Conservation (phyloP, 352 stramenopile species). For the Phytophthora aleatoria region DNA sequence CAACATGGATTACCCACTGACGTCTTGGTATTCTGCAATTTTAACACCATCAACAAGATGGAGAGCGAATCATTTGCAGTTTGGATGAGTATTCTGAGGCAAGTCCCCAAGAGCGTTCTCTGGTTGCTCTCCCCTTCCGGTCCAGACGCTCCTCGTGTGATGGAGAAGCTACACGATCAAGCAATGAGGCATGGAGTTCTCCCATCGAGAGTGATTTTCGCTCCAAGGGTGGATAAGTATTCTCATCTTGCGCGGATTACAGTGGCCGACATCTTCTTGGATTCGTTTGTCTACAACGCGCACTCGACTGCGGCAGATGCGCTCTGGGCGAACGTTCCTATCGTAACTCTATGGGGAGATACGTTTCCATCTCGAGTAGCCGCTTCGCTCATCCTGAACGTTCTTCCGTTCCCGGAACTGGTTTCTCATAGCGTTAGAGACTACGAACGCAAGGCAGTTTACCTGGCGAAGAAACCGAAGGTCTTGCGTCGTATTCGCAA, state of each 20-base stretch:
- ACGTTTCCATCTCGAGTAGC: constrained; percentile 78
- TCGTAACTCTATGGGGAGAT: constrained; percentile 88
- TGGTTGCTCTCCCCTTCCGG: constrained; percentile 77
- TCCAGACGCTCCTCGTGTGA: constrained; percentile 20
- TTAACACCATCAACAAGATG: constrained; percentile 96
- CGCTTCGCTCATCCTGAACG: constrained; percentile 54
- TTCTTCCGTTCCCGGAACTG: constrained; percentile 39
- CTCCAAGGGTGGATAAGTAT: constrained; percentile 54
- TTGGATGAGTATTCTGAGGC: constrained; percentile 90
- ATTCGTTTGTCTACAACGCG: constrained; percentile 96
- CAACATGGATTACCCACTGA: constrained; percentile 37
- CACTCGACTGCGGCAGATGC: constrained; percentile 94
- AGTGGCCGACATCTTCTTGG: constrained; percentile 93
- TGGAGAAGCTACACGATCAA: constrained; percentile 46
- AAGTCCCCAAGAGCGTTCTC: constrained; percentile 83
- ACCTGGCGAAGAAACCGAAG: constrained; percentile 34
- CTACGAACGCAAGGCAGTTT: constrained; percentile 69
- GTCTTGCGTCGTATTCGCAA: constrained; percentile 37
- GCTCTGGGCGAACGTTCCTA: constrained; percentile 87
- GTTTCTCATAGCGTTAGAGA: constrained; percentile 63
- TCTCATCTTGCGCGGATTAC: constrained; percentile 83
- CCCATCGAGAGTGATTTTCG: constrained; percentile 72
- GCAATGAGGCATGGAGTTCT: constrained; percentile 71
- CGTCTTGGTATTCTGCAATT: constrained; percentile 87
- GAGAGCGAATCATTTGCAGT: constrained; percentile 85